Conservation (phyloP, 2,329 filamentous ascomycete genomes). For the Onygenales sp. region DNA sequence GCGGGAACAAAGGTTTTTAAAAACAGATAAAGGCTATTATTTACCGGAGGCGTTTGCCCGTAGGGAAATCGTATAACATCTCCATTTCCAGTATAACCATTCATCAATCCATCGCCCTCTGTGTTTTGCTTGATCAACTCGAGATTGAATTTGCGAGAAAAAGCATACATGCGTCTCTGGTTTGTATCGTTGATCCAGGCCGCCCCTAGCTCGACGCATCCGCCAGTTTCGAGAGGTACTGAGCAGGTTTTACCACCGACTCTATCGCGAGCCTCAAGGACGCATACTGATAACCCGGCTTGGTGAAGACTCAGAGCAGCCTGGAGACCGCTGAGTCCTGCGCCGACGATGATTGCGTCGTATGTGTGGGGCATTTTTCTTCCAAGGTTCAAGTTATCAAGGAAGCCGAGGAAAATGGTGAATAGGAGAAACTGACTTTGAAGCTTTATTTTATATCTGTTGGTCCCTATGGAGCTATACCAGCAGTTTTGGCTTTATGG, state of each 20-base stretch:
- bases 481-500: too few species aligned
- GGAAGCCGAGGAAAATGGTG: too few species aligned
- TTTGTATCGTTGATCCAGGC: slow-evolving; percentile 29
- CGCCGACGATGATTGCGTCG: slow-evolving; percentile 32
- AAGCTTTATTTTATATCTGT: too few species aligned
- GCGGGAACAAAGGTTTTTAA: neutral
- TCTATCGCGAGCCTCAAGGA: slow-evolving; percentile 35
- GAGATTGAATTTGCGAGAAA: slow-evolving; percentile 20
- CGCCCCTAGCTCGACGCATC: slow-evolving; percentile 25
- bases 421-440: too few species aligned
- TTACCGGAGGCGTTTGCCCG: slow-evolving; percentile 23
- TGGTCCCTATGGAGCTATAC: too few species aligned
- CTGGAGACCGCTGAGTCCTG: slow-evolving; percentile 29
- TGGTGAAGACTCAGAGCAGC: slow-evolving; percentile 23
- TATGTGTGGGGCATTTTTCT: neutral
- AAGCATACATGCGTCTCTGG: slow-evolving; percentile 20
- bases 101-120: slow-evolving; percentile 16
- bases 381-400: slow-evolving; percentile 2
- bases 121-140: slow-evolving; percentile 23
- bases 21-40: neutral
- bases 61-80: slow-evolving; percentile 22
- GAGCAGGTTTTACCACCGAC: slow-evolving; percentile 35
- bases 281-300: slow-evolving; percentile 22
- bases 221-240: slow-evolving; percentile 12
- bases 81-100: slow-evolving; percentile 8